Evolutionary conservation across 257 asterid genomes (phyloP).

Genomic region (Nicotiana undulata): DNA sequence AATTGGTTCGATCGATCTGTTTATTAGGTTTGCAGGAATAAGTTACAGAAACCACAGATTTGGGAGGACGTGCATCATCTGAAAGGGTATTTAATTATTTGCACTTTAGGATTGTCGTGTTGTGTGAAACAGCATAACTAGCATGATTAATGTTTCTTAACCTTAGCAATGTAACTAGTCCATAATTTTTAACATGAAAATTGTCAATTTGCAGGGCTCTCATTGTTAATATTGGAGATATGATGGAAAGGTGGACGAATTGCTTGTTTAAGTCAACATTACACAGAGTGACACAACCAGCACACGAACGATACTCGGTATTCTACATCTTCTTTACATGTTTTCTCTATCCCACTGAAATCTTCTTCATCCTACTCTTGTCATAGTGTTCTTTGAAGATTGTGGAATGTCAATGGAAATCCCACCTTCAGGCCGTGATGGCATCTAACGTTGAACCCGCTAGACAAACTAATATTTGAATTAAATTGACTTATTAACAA

Average conservation of each 20-base stretch:
- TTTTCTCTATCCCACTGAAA: no score
- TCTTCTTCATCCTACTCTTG: no score
- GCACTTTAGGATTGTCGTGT: not conserved
- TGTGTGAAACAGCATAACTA: no score
- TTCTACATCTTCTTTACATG: not conserved
- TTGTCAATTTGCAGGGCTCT: constrained; percentile 32
- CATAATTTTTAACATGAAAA: not conserved
- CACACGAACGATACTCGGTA: not conserved
- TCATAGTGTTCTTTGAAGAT: no score
- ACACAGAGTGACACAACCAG: constrained; percentile 7
- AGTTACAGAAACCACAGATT: constrained; percentile 28
- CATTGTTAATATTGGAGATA: constrained; percentile 52
- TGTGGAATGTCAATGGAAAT: no score
- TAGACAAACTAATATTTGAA: no score
- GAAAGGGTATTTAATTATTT: constrained; percentile 21
- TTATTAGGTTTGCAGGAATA: constrained; percentile 51
- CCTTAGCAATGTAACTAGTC: no score
- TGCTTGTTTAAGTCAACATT: constrained; percentile 23
- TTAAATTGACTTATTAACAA: no score
- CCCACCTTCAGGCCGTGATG: no score
- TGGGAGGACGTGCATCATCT: constrained; percentile 50
- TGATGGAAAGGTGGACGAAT: constrained; percentile 62
- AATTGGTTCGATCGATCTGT: not conserved
- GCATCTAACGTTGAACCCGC: no score
- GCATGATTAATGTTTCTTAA: no score